Conservation (phyloP, 1,284 basidiomycete genomes). For the Fomitopsis betulina region DNA sequence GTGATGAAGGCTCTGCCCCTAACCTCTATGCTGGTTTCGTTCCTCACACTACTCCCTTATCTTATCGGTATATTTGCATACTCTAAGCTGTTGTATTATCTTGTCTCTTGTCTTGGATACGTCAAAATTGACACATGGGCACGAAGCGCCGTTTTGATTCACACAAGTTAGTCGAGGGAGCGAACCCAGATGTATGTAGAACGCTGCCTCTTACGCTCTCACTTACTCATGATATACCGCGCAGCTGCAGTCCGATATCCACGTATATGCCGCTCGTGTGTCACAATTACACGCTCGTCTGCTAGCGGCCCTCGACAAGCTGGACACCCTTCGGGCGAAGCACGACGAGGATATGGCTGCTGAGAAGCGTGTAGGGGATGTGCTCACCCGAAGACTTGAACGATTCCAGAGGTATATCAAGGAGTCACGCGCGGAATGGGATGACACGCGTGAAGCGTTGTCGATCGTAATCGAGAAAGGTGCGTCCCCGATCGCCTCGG, state of each 20-base stretch:
- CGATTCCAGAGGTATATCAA: conserved; percentile 30
- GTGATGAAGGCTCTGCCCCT: neutral
- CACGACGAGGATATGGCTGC: conserved; percentile 40
- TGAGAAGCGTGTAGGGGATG: conserved; percentile 30
- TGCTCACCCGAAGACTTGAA: conserved; percentile 36
- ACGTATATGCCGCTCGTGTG: conserved; percentile 36
- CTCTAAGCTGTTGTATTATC: neutral
- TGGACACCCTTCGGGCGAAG: conserved; percentile 40
- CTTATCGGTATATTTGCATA: neutral
- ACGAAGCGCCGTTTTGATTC: neutral
- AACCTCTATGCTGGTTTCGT: neutral
- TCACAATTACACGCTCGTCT: conserved; percentile 48
- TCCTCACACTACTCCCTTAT: neutral
- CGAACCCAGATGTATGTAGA: neutral
- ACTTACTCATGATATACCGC: neutral
- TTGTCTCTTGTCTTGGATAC: neutral
- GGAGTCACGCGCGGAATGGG: conserved; percentile 41
- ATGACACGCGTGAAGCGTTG: conserved; percentile 51
- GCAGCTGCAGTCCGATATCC: conserved; percentile 29
- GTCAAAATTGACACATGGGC: neutral
- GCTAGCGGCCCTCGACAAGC: conserved; percentile 43
- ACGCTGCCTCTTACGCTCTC: neutral
- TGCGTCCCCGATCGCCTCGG: conserved; percentile 23
- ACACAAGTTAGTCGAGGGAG: neutral
- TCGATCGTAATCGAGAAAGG: conserved; percentile 54